phyloP scores from a whole-genome alignment of 164 flowering plant species.

The Chimonanthus praecox region DNA sequence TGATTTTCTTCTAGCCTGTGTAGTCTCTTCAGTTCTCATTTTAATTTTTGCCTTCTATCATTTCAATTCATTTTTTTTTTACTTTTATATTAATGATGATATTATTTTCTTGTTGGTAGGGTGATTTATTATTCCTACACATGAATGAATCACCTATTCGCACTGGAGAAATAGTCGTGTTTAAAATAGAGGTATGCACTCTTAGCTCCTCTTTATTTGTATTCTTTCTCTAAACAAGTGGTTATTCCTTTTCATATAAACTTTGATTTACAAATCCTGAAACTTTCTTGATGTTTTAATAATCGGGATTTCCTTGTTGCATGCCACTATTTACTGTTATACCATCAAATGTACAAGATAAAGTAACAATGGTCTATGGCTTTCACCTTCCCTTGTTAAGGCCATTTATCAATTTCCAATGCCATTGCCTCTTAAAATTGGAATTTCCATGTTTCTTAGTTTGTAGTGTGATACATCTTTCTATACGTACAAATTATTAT shows the following conservation, averaged over 20 bases:
- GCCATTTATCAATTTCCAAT: not conserved
- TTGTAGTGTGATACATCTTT: not conserved
- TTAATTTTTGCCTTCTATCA: not conserved
- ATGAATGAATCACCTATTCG: slow-evolving; percentile 56
- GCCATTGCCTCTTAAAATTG: not conserved
- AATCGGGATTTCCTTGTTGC: not conserved
- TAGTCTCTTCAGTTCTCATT: not conserved
- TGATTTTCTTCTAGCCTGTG: not conserved
- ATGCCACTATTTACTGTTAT: not conserved
- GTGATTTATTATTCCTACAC: slow-evolving; percentile 64
- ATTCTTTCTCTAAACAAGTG: not conserved
- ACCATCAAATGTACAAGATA: not conserved
- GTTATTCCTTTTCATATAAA: not conserved
- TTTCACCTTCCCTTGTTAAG: not conserved
- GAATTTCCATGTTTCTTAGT: not conserved
- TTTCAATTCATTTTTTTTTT: not conserved
- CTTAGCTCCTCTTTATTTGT: not conserved
- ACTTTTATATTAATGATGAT: not conserved
- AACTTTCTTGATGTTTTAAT: too few relatives aligned
- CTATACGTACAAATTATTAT: not conserved
- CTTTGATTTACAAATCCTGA: not conserved
- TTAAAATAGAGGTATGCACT: slow-evolving; percentile 48
- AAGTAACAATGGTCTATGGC: not conserved
- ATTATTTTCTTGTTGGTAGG: slow-evolving; percentile 35
- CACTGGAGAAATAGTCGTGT: slow-evolving; percentile 70